Evolutionary conservation across 1,284 basidiomycete genomes (phyloP).

Genomic region (Cutaneotrichosporon cutaneum): DNA sequence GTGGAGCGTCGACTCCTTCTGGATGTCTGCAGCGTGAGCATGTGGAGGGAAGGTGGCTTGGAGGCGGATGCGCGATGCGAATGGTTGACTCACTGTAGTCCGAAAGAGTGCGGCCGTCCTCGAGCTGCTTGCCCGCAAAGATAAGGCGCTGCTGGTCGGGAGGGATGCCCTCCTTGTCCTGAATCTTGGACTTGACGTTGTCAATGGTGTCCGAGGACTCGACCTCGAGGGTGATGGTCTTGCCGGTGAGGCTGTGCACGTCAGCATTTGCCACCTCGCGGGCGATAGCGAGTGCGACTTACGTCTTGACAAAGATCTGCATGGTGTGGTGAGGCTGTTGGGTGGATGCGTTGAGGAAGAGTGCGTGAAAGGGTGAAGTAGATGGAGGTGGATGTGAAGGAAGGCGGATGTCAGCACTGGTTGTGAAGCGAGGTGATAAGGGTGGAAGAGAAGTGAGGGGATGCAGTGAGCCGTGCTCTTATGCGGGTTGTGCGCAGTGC

Average conservation of each 20-base stretch:
- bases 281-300: neutral
- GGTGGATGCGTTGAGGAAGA: neutral
- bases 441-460: neutral
- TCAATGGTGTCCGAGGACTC: constrained; percentile 63
- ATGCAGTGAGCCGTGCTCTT: neutral
- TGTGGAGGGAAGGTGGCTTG: neutral
- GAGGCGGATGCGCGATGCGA: neutral
- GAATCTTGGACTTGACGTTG: constrained; percentile 62
- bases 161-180: constrained; percentile 69
- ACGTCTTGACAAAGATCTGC: constrained; percentile 23
- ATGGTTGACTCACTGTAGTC: constrained; percentile 67
- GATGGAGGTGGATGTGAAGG: constrained; percentile 9
- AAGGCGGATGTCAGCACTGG: constrained; percentile 1
- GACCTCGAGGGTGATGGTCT: constrained; percentile 62
- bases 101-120: constrained; percentile 88
- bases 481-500: neutral
- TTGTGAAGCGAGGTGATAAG: neutral
- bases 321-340: constrained; percentile 24
- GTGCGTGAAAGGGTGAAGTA: neutral
- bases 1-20: constrained; percentile 98
- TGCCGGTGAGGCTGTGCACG: constrained; percentile 59
- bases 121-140: constrained; percentile 93
- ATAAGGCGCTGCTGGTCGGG: constrained; percentile 92
- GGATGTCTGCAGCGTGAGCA: constrained; percentile 63
- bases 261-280: constrained; percentile 1